Evolutionary conservation across 345 rosid genomes (phyloP).

Genomic region (Excoecaria cochinchinensis): DNA sequence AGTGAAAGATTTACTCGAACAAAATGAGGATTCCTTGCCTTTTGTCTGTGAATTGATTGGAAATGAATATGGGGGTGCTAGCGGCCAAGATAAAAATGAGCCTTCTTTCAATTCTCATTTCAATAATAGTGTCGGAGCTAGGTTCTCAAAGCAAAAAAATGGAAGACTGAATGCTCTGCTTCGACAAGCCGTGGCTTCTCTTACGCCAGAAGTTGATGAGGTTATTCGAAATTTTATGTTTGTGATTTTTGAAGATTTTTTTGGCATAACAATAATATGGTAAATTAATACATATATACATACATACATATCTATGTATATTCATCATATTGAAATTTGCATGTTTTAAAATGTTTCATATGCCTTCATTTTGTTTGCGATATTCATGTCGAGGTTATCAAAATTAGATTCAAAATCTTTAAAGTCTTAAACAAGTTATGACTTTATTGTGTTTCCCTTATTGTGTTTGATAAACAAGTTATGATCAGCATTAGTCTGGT

Average conservation of each 20-base stretch:
- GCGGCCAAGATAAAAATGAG: conserved; percentile 8
- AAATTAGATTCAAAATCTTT: no score
- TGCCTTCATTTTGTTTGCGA: no score
- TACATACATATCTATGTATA: no score
- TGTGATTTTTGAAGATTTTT: not conserved
- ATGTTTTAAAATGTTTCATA: no score
- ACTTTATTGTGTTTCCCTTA: no score
- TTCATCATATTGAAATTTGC: no score
- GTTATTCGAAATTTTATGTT: conserved; percentile 23
- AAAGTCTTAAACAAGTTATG: no score
- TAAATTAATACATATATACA: not conserved
- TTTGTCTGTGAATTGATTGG: conserved; percentile 16
- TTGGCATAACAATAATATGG: not conserved
- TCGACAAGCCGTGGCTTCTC: conserved; percentile 39
- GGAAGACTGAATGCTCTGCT: conserved; percentile 49
- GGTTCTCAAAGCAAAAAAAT: conserved; percentile 40
- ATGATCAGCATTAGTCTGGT: no score
- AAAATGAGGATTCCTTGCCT: conserved; percentile 28
- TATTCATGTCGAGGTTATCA: no score
- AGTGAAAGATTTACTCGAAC: conserved; percentile 39
- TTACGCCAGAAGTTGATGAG: conserved; percentile 54
- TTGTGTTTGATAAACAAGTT: no score
- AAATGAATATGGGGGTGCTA: conserved; percentile 9
- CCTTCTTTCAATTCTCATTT: conserved; percentile 22
- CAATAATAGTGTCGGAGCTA: conserved; percentile 32